Evolutionary conservation across 495 filamentous ascomycete genomes (phyloP).

Genomic region (Aspergillus hancockii): DNA sequence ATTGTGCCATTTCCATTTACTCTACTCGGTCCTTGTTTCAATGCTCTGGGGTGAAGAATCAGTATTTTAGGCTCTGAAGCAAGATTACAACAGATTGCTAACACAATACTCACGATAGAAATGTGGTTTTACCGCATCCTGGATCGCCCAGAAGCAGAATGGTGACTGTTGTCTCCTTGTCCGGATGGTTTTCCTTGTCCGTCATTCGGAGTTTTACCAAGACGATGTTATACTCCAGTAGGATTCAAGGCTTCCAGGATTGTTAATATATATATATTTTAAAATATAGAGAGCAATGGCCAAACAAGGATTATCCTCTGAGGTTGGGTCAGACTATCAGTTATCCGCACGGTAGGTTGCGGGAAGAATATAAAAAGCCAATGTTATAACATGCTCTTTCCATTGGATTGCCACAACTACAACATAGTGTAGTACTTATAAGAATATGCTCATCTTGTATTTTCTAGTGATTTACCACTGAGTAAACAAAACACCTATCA

Average conservation of each 20-base stretch:
- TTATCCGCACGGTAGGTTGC: no score
- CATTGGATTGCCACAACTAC: no score
- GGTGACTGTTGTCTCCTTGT: slow-evolving; percentile 50
- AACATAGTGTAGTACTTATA: no score
- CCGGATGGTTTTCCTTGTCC: slow-evolving; percentile 8
- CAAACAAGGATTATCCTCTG: no score
- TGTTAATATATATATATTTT: background rate
- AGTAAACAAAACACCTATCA: no score
- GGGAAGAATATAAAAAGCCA: no score
- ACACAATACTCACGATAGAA: slow-evolving; percentile 73
- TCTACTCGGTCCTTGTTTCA: slow-evolving; percentile 28
- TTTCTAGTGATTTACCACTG: no score
- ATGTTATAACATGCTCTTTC: no score
- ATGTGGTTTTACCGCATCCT: slow-evolving; percentile 82
- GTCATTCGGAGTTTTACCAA: background rate
- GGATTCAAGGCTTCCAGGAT: background rate
- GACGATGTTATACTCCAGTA: background rate
- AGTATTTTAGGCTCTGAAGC: slow-evolving; percentile 6
- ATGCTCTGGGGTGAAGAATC: slow-evolving; percentile 18
- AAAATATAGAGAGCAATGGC: no score
- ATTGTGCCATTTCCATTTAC: slow-evolving; percentile 12
- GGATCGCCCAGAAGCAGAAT: slow-evolving; percentile 80
- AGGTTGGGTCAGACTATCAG: no score
- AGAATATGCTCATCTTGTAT: no score
- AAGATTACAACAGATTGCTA: background rate